Evolutionary conservation across 441 rosid genomes (phyloP), one percentile per base, ranked within the genome.

Genomic region (Populus hybrid): DNA sequence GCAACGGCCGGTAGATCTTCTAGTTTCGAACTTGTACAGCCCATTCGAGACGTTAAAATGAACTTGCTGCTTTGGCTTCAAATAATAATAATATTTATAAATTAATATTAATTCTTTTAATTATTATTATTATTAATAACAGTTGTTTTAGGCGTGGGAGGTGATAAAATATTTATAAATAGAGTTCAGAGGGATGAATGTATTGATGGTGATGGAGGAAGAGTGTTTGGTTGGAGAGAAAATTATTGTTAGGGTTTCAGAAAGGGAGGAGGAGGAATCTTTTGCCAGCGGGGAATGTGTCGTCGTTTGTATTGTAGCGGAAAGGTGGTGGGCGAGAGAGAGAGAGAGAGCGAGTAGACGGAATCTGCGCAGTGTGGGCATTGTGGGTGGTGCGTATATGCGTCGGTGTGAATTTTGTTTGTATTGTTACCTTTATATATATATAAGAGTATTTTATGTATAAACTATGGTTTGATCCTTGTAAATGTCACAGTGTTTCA

Each of bases 1-100:
- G 88, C 89, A 72, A 96, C 98, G 73, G 98, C 99, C 67, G 97
- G 98, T 8, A 92, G 94, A 86, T 96, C 98, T 79, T 96, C 98
- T 32, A 90, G 86, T 88, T 93, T 96, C 1, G 99, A 96, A 78
- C 83, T 82, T 26, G 96, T 72, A 75, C 99, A 96, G 69, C 99
- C 99, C 98, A 92, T 90, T 24, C 3, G 11, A 24, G 71, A 8
- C 5, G 5, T 2, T 65, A 70, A 40, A 28, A 66, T 65, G 5
- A 24, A 71, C 66, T 24, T 18, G 78, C 32, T 30, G 57, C 57
- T 50, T 50, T 50, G 57, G 57, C 57, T 50, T 50, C 57, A 50
- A 50, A 73, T 80, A 78, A 69, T 8, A 26, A 10, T 50, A 50
- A 14, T 53, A 16, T 2, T 69, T 34, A 20, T 50, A 30, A 30